Percentiles rank a stretch among this genome's conserved stretches.
Evolutionary conservation across 441 rosid genomes (phyloP).

Genomic region (Gossypium gossypioides): DNA sequence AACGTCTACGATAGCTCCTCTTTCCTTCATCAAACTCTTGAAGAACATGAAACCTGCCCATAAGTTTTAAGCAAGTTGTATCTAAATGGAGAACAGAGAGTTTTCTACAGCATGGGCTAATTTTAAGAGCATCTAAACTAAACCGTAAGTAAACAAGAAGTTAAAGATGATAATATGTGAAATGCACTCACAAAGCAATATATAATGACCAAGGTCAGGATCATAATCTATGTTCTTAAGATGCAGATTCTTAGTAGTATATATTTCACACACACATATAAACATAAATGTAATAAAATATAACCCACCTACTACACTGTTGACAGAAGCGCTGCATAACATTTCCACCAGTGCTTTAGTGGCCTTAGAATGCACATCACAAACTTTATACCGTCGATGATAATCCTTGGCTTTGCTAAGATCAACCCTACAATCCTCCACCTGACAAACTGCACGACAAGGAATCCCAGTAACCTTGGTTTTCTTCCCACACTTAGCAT

Average conservation of each 20-base stretch:
- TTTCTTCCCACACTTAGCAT: conserved; percentile 30
- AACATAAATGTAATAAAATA: background rate
- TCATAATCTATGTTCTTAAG: background rate
- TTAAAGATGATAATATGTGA: conserved; percentile 1
- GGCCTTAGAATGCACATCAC: conserved; percentile 41
- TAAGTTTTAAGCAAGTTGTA: conserved; percentile 29
- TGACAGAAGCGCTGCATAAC: conserved; percentile 45
- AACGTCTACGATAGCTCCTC: conserved; percentile 45
- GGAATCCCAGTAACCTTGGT: conserved; percentile 22
- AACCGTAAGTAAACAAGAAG: background rate
- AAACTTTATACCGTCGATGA: conserved; percentile 43
- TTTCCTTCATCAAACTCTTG: conserved; percentile 50
- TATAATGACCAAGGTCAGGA: background rate
- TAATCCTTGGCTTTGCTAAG: conserved; percentile 39
- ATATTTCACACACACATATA: background rate
- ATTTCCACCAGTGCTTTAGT: conserved; percentile 30
- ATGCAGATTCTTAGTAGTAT: background rate
- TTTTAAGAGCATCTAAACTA: conserved; percentile 1
- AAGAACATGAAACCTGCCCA: conserved; percentile 47
- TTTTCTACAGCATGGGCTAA: background rate
- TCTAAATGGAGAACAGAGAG: conserved; percentile 17
- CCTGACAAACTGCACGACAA: conserved; percentile 33
- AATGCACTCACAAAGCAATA: conserved; percentile 4
- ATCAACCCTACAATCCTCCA: conserved; percentile 39
- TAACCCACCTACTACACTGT: conserved; percentile 42